Percentiles rank a stretch among this genome's conserved stretches.
Evolutionary conservation across 495 filamentous ascomycete species (phyloP).

Genomic region (Penicillium longicatenatum): DNA sequence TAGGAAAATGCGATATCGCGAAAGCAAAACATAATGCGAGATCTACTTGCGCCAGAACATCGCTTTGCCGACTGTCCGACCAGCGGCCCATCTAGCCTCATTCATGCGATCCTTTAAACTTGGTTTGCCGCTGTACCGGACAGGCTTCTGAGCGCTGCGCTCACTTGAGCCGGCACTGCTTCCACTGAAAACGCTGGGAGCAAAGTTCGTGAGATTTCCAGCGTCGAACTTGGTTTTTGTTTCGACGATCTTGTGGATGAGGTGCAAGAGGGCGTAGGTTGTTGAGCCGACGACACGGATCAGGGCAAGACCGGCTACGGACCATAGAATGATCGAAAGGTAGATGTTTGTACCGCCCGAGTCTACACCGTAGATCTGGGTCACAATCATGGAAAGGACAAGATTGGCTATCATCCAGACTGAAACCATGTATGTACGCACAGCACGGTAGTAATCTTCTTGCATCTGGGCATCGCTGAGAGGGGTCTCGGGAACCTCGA

Average conservation of each 20-base stretch:
- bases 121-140: slow-evolving; percentile 37
- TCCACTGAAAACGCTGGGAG: slow-evolving; percentile 27
- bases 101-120: slow-evolving; percentile 40
- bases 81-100: slow-evolving; percentile 40
- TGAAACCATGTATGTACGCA: slow-evolving; percentile 98
- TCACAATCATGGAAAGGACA: slow-evolving; percentile 88
- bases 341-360: slow-evolving; percentile 83
- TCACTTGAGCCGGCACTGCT: slow-evolving; percentile 30
- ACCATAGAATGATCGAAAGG: slow-evolving; percentile 89
- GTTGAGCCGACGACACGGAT: slow-evolving; percentile 82
- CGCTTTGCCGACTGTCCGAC: slow-evolving; percentile 37
- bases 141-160: slow-evolving; percentile 22
- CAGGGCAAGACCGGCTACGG: slow-evolving; percentile 80
- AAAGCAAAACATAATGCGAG: not conserved
- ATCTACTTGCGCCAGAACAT: slow-evolving; percentile 51
- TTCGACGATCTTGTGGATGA: slow-evolving; percentile 83
- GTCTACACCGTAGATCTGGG: slow-evolving; percentile 74
- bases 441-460: slow-evolving; percentile 97
- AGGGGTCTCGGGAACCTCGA: slow-evolving; percentile 69
- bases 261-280: slow-evolving; percentile 78
- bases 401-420: slow-evolving; percentile 93
- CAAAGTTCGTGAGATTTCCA: slow-evolving; percentile 40
- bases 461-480: slow-evolving; percentile 80
- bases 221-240: slow-evolving; percentile 68
- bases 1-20: not conserved